These are phyloP conservation scores for Geopyxis carbonaria DNA, from an alignment of 495 filamentous ascomycete species.

Conservation along the genomic window DNA sequence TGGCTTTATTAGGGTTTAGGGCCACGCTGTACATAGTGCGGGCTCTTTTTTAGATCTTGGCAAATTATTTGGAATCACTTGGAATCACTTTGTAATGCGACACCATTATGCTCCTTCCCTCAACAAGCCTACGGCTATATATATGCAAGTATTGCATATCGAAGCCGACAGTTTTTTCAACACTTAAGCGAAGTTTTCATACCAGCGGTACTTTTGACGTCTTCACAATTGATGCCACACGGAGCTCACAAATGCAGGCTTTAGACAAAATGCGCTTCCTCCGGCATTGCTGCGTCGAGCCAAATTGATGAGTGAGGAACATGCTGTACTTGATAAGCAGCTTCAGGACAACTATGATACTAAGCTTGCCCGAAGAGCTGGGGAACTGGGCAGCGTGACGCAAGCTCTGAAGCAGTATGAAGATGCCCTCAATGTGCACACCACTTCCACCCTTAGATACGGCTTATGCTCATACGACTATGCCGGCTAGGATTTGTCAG, in stretches of 20 bases:
- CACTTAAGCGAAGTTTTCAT: too few species aligned
- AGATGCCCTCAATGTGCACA: conserved; percentile 21
- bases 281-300: conserved; percentile 41
- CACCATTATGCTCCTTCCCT: too few species aligned
- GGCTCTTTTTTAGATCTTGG: too few species aligned
- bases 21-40: too few species aligned
- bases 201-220: too few species aligned
- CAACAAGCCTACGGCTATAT: too few species aligned
- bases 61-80: too few species aligned
- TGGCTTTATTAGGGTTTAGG: too few species aligned
- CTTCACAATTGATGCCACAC: too few species aligned
- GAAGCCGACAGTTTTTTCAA: too few species aligned
- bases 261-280: neutral
- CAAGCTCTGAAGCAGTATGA: conserved; percentile 55
- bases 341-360: conserved; percentile 49
- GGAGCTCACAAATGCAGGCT: conserved; percentile 1
- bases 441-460: conserved; percentile 14
- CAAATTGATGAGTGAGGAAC: conserved; percentile 45
- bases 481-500: conserved; percentile 33
- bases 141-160: too few species aligned
- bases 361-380: conserved; percentile 54
- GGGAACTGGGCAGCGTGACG: conserved; percentile 55
- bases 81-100: too few species aligned
- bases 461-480: conserved; percentile 30
- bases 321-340: conserved; percentile 42